Percentiles rank a stretch among this genome's conserved stretches.
Evolutionary conservation across 306 rosid species (phyloP).

Genomic region (Argentina anserina): DNA sequence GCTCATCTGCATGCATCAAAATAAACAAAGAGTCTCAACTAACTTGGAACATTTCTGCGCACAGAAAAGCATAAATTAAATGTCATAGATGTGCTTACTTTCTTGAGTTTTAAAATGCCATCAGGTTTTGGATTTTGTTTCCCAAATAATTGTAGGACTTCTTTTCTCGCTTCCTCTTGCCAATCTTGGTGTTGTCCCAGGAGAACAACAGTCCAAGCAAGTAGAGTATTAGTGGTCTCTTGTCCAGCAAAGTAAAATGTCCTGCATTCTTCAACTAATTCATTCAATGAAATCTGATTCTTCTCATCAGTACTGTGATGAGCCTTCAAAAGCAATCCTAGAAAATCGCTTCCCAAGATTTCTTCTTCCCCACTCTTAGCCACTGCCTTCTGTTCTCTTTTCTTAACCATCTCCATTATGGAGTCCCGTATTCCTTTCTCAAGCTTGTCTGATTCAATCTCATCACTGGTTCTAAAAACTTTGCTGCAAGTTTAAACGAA

Average conservation of each 20-base stretch:
- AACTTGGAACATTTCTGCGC: neutral
- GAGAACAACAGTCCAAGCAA: constrained; percentile 23
- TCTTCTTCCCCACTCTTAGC: neutral
- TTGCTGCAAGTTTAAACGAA: constrained; percentile 4
- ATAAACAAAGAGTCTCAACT: too few relatives aligned
- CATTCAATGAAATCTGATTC: constrained; percentile 15
- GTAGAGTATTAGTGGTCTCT: constrained; percentile 29
- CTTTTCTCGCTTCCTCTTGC: constrained; percentile 19
- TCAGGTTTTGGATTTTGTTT: constrained; percentile 10
- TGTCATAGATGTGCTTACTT: neutral
- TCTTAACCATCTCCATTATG: constrained; percentile 19
- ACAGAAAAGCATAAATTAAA: neutral
- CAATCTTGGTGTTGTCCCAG: neutral
- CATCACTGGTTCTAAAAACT: constrained; percentile 11
- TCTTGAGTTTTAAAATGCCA: neutral
- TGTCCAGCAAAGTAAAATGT: constrained; percentile 27
- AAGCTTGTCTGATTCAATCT: constrained; percentile 26
- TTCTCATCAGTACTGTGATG: constrained; percentile 17
- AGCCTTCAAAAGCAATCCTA: constrained; percentile 27
- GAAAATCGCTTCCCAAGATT: constrained; percentile 29
- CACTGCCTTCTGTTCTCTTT: constrained; percentile 16
- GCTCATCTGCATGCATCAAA: neutral
- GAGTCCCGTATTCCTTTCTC: constrained; percentile 21
- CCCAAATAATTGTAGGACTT: constrained; percentile 21
- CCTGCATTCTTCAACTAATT: constrained; percentile 33